These are phyloP conservation scores for Botryotinia globosa DNA, from an alignment of 2,329 filamentous ascomycete genomes.

Conservation along the genomic window DNA sequence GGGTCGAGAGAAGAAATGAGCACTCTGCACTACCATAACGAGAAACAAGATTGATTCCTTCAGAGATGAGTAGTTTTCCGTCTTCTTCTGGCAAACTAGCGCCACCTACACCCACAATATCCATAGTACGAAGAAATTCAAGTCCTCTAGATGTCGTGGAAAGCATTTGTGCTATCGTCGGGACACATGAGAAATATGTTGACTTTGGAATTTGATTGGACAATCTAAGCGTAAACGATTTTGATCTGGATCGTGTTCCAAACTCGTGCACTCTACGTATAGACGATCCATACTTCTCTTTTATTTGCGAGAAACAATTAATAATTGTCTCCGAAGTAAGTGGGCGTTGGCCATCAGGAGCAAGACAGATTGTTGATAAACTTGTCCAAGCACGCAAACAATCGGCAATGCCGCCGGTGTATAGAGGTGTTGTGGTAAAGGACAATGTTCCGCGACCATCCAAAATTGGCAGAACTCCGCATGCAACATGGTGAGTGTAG, in stretches of 20 bases:
- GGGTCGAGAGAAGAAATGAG: slow-evolving; percentile 62
- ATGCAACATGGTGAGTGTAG: slow-evolving; percentile 54
- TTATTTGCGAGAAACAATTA: background rate
- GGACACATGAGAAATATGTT: slow-evolving; percentile 60
- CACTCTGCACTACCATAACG: slow-evolving; percentile 65
- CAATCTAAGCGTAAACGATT: background rate
- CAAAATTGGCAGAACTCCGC: slow-evolving; percentile 51
- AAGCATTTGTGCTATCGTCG: slow-evolving; percentile 56
- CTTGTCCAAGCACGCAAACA: slow-evolving; percentile 61
- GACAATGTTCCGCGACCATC: slow-evolving; percentile 43
- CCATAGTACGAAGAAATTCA: slow-evolving; percentile 48
- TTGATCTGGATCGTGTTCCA: background rate
- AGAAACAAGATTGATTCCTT: slow-evolving; percentile 56
- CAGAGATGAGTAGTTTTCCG: slow-evolving; percentile 51
- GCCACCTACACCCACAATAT: slow-evolving; percentile 62
- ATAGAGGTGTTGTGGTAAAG: slow-evolving; percentile 64
- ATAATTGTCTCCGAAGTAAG: slow-evolving; percentile 6
- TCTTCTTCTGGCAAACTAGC: slow-evolving; percentile 53
- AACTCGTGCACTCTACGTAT: background rate
- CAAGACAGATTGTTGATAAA: slow-evolving; percentile 58
- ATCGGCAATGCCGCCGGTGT: slow-evolving; percentile 64
- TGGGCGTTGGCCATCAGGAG: slow-evolving; percentile 53
- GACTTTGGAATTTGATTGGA: background rate
- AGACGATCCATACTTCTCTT: background rate
- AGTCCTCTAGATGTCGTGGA: slow-evolving; percentile 45